These are phyloP conservation scores for Catharanthus roseus DNA, from an alignment of 257 asterid species.

Conservation along the genomic window DNA sequence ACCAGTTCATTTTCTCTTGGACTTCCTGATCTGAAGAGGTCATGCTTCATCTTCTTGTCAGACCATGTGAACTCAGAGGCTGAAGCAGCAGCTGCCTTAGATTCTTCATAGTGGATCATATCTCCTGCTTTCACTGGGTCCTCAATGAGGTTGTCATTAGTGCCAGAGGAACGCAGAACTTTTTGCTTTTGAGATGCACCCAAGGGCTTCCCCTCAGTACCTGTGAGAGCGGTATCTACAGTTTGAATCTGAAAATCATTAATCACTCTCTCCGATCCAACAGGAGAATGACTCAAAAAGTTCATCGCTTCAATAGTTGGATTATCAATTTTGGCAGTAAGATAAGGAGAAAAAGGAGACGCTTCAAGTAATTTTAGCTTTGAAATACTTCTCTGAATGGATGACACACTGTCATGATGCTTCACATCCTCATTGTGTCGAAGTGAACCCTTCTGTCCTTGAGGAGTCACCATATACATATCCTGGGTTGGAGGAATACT, in stretches of 20 bases:
- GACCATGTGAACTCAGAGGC: slow-evolving; percentile 41
- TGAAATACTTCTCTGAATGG: slow-evolving; percentile 74
- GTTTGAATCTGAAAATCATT: slow-evolving; percentile 8
- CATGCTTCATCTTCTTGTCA: slow-evolving; percentile 29
- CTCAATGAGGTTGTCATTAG: slow-evolving; percentile 25
- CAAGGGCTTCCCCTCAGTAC: slow-evolving; percentile 25
- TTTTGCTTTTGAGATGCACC: slow-evolving; percentile 26
- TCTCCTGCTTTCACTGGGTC: slow-evolving; percentile 17
- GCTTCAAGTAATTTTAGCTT: slow-evolving; percentile 60
- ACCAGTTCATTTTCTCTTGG: slow-evolving; percentile 30
- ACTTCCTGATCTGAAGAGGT: slow-evolving; percentile 28
- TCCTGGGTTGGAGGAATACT: slow-evolving; percentile 44
- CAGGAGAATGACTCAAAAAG: slow-evolving; percentile 43
- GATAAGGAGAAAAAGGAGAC: slow-evolving; percentile 53
- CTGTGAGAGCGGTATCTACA: slow-evolving; percentile 7
- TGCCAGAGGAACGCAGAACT: slow-evolving; percentile 19
- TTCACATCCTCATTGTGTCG: slow-evolving; percentile 28
- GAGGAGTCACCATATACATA: slow-evolving; percentile 37
- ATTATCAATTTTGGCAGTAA: slow-evolving; percentile 47
- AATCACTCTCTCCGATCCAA: slow-evolving; percentile 25
- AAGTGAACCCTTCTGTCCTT: slow-evolving; percentile 34
- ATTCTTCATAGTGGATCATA: slow-evolving; percentile 31
- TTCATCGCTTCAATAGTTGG: slow-evolving; percentile 39
- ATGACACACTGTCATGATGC: slow-evolving; percentile 35
- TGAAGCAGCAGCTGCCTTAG: slow-evolving; percentile 28